Conservation (phyloP, 1,284 basidiomycete species). For the Ceratobasidium sp. region DNA sequence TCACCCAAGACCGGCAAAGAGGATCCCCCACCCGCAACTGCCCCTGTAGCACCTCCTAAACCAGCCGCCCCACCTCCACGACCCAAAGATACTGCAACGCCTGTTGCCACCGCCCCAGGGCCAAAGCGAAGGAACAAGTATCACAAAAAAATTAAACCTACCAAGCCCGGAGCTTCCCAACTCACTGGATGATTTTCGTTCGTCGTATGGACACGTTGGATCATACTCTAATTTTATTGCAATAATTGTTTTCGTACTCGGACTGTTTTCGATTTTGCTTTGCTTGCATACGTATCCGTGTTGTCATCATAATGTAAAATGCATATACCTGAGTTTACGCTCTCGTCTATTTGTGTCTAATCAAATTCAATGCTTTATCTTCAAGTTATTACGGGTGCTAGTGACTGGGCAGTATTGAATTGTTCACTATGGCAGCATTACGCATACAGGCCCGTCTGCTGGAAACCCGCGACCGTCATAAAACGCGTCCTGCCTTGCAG, state of each 20-base stretch:
- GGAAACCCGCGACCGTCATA: too few relatives aligned
- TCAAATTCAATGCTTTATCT: neutral
- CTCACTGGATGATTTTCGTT: conserved; percentile 20
- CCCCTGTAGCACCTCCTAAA: neutral
- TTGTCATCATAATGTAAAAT: conserved; percentile 29
- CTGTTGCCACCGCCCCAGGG: neutral
- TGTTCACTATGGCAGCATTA: too few relatives aligned
- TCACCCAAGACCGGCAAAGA: neutral
- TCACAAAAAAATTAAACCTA: conserved; percentile 29
- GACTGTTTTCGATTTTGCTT: conserved; percentile 19
- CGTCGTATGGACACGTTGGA: neutral
- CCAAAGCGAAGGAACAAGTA: conserved; percentile 8
- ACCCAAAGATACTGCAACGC: neutral
- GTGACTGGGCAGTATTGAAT: neutral
- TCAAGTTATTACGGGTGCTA: too few relatives aligned
- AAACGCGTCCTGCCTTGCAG: too few relatives aligned
- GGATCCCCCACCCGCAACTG: neutral
- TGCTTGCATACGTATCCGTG: conserved; percentile 15
- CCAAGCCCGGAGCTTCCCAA: neutral
- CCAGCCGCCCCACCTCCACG: neutral
- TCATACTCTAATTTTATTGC: conserved; percentile 29
- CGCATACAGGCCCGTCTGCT: too few relatives aligned
- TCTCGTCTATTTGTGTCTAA: neutral
- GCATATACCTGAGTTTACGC: conserved; percentile 4
- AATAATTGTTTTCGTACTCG: conserved; percentile 28